Evolutionary conservation across 108 stramenopile species (phyloP), one percentile per base, ranked within the genome.

Genomic region (Nitzschia sp.): DNA sequence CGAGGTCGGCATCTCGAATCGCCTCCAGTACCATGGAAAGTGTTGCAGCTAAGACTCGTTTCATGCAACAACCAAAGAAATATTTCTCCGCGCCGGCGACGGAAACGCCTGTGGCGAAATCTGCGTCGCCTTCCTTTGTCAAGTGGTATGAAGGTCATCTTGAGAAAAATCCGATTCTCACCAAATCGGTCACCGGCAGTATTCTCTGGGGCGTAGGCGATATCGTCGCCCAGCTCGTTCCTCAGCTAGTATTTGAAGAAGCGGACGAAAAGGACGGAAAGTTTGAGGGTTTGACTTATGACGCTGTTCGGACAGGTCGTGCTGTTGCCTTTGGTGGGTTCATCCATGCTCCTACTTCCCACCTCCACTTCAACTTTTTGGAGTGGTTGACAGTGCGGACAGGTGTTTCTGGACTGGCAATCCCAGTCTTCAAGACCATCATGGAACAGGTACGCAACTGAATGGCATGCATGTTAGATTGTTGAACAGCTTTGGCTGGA

Each of bases 331-430:
- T 81, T 72, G 90, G 90, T 15, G 85, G 84, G 71, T 76, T 66
- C 22, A 68, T 91, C 32, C 90, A 91, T 66, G 90, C 90, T 27
- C 90, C 90, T 6, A 36, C 80, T 1, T 67, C 72, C 28, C 90
- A 91, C 74, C 25, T 85, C 13, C 90, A 91, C 66, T 91, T 66
- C 67, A 88, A 91, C 72, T 87, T 91, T 68, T 68, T 91, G 53
- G 90, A 91, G 53, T 91, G 83, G 81, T 71, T 91, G 87, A 86
- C 87, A 2, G 66, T 80, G 0, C 60, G 63, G 45, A 70, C 66
- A n/a, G 84, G 84, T 33, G 55, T 87, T 27, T 63, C 68, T 22
- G 86, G 90, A 1, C 41, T 85, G 30, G 52, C 46, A 15, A 77
- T 85, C 62, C 81, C 90, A 11, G 58, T 91, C 11, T 88, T 91